Evolutionary conservation across 2,329 filamentous ascomycete genomes (phyloP).

Genomic region (Fusarium guadeloupense): DNA sequence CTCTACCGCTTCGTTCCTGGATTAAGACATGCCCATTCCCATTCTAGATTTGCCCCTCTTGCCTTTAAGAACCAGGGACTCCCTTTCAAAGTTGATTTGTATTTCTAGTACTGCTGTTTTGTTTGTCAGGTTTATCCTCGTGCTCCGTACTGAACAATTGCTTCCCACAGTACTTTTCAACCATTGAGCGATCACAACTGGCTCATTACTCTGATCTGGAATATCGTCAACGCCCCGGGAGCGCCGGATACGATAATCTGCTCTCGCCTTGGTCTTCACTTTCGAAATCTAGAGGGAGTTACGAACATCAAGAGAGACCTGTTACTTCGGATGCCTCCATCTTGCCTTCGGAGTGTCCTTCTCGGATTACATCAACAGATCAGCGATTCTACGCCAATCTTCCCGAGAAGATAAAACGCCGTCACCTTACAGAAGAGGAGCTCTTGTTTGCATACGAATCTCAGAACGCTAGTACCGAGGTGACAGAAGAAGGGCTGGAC

Average conservation of each 20-base stretch:
- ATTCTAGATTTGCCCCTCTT: slow-evolving; percentile 39
- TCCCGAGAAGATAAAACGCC: slow-evolving; percentile 76
- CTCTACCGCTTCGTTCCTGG: slow-evolving; percentile 48
- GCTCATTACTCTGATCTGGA: slow-evolving; percentile 54
- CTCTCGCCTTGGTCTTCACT: slow-evolving; percentile 13
- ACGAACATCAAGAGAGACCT: slow-evolving; percentile 29
- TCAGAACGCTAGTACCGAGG: slow-evolving; percentile 44
- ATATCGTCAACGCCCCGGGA: slow-evolving; percentile 26
- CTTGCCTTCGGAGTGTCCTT: slow-evolving; percentile 36
- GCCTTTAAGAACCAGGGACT: slow-evolving; percentile 40
- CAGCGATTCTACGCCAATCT: slow-evolving; percentile 74
- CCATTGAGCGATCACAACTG: slow-evolving; percentile 74
- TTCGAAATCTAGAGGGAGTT: slow-evolving; percentile 25
- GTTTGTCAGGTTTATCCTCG: slow-evolving; percentile 3
- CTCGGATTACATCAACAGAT: slow-evolving; percentile 61
- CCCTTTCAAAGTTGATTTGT: slow-evolving; percentile 28
- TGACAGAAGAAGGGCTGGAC: slow-evolving; percentile 46
- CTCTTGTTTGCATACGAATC: slow-evolving; percentile 62
- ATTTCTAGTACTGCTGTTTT: slow-evolving; percentile 6
- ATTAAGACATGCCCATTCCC: slow-evolving; percentile 52
- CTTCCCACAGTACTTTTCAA: slow-evolving; percentile 72
- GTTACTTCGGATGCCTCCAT: slow-evolving; percentile 31
- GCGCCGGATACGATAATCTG: slow-evolving; percentile 30
- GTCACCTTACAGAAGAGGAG: slow-evolving; percentile 77
- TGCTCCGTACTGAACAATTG: slow-evolving; percentile 31